Base-by-base conservation (phyloP, 306 rosid genomes). In the Pterocarpus macrocarpus region DNA sequence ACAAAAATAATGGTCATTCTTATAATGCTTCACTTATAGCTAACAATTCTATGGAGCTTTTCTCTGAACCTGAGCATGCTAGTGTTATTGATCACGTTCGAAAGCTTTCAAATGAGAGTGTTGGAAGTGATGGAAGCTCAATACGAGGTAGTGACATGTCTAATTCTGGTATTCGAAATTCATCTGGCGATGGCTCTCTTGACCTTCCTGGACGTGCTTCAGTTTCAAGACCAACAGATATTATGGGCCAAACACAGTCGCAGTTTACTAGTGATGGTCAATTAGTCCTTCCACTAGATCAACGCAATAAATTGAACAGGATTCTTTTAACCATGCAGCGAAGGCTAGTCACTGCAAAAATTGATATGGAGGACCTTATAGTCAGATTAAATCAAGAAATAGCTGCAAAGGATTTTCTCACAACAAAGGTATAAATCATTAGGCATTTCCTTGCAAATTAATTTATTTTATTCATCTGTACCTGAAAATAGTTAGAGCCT, bases 321-420 rank as follows among this genome's bases (percentile, higher is more conserved):
- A 80, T 92, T 84, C 94, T 96, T 83, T 79, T 89, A 85, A 93
- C 97, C 45, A 90, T 94, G 98, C 98, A 94, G 69, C 85, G 92
- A 86, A 90, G 98, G 85, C 83, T 96, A 82, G 91, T 79, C 82
- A 96, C 98, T 4, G 92, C 97, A 28, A 94, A 86, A 92, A 90
- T 94, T 73, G 99, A 96, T 82, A 90, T 90, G 97, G 99, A 96
- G 91, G 99, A 96, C 88, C 95, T 96, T 81, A 88, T 96, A 64
- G 92, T 92, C 57, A 96, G 99, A 85, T 76, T 96, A 72, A 87
- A 94, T 86, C 98, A 96, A 89, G 99, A 96, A 93, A 92, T 90
- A 49, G 94, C 99, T 13, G 94, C 90, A 62, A 96, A 96, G 81
- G 99, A 92, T 86, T 96, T 94, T 83, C 95, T 96, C 71, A 78